phyloP scores from a whole-genome alignment of 352 stramenopile genomes.

The Salisapilia sapeloensis region DNA sequence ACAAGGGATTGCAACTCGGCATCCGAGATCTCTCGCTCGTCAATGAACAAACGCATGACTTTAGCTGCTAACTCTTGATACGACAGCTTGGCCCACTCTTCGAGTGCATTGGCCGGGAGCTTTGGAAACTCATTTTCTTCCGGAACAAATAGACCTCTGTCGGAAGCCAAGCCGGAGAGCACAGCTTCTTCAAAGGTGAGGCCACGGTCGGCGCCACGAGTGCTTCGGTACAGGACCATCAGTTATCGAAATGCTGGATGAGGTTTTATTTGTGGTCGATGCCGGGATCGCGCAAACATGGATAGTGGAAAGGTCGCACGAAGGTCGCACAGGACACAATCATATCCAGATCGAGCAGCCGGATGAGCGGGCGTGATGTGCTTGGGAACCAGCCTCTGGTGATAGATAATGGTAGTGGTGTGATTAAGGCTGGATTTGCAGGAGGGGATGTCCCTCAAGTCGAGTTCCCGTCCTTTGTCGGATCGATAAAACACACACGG shows the following conservation, averaged over 20 bases:
- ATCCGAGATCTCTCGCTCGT: constrained; percentile 87
- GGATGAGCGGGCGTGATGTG: constrained; percentile 31
- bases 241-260: no score
- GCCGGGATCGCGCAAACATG: no score
- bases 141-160: constrained; percentile 72
- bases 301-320: no score
- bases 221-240: constrained; percentile 81
- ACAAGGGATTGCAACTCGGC: constrained; percentile 85
- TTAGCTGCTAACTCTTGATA: constrained; percentile 90
- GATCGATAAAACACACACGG: constrained; percentile 55
- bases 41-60: constrained; percentile 95
- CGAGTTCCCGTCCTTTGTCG: constrained; percentile 63
- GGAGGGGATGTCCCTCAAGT: constrained; percentile 58
- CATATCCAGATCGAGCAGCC: no score
- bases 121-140: constrained; percentile 62
- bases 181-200: constrained; percentile 79
- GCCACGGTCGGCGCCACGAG: constrained; percentile 54
- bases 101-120: constrained; percentile 43
- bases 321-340: no score
- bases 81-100: constrained; percentile 78
- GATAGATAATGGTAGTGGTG: constrained; percentile 74
- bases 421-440: constrained; percentile 73
- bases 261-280: no score
- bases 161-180: constrained; percentile 66
- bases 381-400: constrained; percentile 75